Evolutionary conservation across 2,329 filamentous ascomycete genomes (phyloP).

Genomic region (Fusarium albidum): DNA sequence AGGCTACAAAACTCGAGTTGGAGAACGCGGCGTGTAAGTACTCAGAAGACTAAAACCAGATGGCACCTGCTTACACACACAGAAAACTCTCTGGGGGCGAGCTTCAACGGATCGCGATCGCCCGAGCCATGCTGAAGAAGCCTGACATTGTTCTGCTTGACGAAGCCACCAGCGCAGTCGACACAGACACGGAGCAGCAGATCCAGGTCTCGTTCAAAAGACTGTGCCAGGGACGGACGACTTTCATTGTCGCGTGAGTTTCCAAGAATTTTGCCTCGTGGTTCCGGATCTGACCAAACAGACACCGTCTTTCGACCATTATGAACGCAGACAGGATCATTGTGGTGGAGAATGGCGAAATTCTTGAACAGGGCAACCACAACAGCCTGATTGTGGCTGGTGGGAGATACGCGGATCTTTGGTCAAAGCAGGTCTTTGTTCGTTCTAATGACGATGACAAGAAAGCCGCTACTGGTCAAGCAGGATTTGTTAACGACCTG

Average conservation of each 20-base stretch:
- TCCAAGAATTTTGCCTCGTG: not conserved
- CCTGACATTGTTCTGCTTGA: slow-evolving; percentile 81
- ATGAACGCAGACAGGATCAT: slow-evolving; percentile 74
- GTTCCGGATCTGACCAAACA: slow-evolving; percentile 39
- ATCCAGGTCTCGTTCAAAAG: slow-evolving; percentile 69
- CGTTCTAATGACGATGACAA: slow-evolving; percentile 54
- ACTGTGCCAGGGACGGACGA: slow-evolving; percentile 69
- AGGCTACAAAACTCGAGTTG: slow-evolving; percentile 60
- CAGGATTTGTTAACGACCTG: slow-evolving; percentile 47
- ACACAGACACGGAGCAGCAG: slow-evolving; percentile 73
- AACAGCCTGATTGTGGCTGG: slow-evolving; percentile 63
- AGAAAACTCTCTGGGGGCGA: slow-evolving; percentile 72
- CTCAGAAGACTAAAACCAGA: not conserved
- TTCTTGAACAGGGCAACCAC: slow-evolving; percentile 71
- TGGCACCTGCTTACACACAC: slow-evolving; percentile 29
- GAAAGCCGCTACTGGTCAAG: slow-evolving; percentile 30
- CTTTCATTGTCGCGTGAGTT: slow-evolving; percentile 70
- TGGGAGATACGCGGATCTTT: slow-evolving; percentile 70
- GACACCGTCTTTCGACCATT: slow-evolving; percentile 75
- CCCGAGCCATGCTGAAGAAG: slow-evolving; percentile 75
- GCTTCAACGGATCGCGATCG: slow-evolving; percentile 72
- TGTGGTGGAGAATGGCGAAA: slow-evolving; percentile 68
- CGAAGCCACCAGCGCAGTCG: slow-evolving; percentile 80
- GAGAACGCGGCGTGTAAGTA: slow-evolving; percentile 58
- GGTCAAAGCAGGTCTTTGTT: slow-evolving; percentile 69